Conservation (phyloP, 1,284 basidiomycete genomes). For the Golubevia pallescens region DNA sequence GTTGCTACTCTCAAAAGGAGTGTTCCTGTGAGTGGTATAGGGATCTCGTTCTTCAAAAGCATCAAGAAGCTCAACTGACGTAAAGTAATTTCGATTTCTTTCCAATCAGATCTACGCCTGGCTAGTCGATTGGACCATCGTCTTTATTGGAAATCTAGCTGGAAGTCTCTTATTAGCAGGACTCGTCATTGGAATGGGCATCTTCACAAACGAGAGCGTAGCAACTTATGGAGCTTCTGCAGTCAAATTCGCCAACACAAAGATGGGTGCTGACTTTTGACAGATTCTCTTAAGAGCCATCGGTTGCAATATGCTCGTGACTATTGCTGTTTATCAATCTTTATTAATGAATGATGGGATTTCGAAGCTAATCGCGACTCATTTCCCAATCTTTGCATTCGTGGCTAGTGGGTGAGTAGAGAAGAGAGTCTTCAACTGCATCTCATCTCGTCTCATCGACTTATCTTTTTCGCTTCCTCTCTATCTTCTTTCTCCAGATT, state of each 20-base stretch:
- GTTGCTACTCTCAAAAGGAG: conserved; percentile 36
- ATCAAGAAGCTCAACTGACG: no score
- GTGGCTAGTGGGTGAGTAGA: conserved; percentile 40
- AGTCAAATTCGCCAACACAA: conserved; percentile 22
- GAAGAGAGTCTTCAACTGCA: background rate
- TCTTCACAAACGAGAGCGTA: conserved; percentile 33
- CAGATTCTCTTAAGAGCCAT: conserved; percentile 60
- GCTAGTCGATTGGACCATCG: conserved; percentile 64
- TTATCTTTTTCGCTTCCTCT: background rate
- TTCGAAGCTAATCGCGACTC: conserved; percentile 58
- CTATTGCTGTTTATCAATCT: conserved; percentile 62
- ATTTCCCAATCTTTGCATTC: conserved; percentile 63
- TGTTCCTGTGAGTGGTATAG: conserved; percentile 16
- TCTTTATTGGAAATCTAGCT: conserved; percentile 64
- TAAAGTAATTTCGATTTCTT: no score
- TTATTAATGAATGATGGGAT: conserved; percentile 50
- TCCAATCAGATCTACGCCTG: no score
- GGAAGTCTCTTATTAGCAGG: conserved; percentile 61
- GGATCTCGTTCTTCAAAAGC: no score
- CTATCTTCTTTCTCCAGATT: conserved; percentile 20
- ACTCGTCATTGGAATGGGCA: conserved; percentile 31
- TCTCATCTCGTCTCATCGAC: no score
- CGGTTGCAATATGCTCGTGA: conserved; percentile 65
- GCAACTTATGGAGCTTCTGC: conserved; percentile 22
- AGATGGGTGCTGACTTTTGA: conserved; percentile 36